Evolutionary conservation across 306 rosid species (phyloP), one percentile per base, ranked within the genome.

Genomic region (Amphicarpaea edgeworthii): DNA sequence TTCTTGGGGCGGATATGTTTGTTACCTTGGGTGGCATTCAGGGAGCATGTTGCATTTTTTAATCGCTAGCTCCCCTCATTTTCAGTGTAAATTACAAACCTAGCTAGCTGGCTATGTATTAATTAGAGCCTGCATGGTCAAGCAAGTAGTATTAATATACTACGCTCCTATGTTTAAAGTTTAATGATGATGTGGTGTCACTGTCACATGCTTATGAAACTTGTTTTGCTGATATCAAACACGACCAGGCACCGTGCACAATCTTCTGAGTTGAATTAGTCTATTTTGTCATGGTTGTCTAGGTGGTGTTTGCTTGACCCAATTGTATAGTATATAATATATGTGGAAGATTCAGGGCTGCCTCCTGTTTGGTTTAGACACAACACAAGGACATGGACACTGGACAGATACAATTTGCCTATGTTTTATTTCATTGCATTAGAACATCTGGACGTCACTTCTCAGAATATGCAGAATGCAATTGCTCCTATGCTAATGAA

Each of bases 121-220:
- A n/a, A 28, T 46, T 46, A 54, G 21, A 32, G 47, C 40, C 3
- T 42, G n/a, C 34, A 21, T n/a, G 5, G 47, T 46, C 71, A 32
- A 42, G 41, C 42, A 64, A n/a, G 58, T 28, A 28, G 4, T 62
- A 64, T 70, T 32, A 43, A 23, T 62, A 70, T 32, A 37, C 21
- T 32, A 37, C 21, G 12, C 6, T 21, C 24, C 7, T 54, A 54
- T 54, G 58, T 51, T 51, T 6, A 26, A 54, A 20, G 58, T 51
- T 51, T 6, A 26, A 21, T 15, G 75, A n/a, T 15, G 75, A 64
- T 79, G 70, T 42, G 41, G 84, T 21, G 8, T 70, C 82, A 76
- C 73, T 21, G 8, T 70, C 82, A 76, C 73, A 80, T 76, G 82
- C 59, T 54, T 62, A 14, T 51, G 41, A 49, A 73, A 63, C 26